Base-by-base conservation (phyloP, 1,284 basidiomycete genomes). In the Erythrobasidium hasegawianum region DNA sequence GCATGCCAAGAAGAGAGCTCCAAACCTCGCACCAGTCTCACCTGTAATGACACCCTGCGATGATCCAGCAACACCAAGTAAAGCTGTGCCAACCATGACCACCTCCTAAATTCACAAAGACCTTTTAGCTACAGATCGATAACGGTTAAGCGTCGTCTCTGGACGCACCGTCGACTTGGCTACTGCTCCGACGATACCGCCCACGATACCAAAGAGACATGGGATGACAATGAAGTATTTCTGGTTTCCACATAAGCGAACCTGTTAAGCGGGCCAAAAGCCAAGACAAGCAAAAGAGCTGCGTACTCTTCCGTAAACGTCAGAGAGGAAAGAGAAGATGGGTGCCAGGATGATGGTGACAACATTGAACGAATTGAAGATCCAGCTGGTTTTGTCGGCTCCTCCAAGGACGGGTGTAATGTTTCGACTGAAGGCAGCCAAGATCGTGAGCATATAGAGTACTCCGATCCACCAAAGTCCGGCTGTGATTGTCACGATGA, bases 21-120 rank as follows among this genome's bases (percentile, higher is more conserved):
- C n/a, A n/a, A n/a, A n/a, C n/a, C n/a, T n/a, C n/a, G n/a, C n/a
- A n/a, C n/a, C n/a, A n/a, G n/a, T n/a, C n/a, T n/a, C n/a, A n/a
- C n/a, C n/a, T n/a, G 55, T 57, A 3, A 40, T 41, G 22, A 65
- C 43, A n/a, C 55, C 62, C 13, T 58, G 40, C 5, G 62, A 38
- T n/a, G 62, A 38, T 27, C 22, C 20, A n/a, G 33, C 62, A 27
- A 65, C 33, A 20, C 62, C 62, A 38, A 65, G 57, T n/a, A 65
- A 40, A 10, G 57, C 57, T 8, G 22, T 39, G 14, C 54, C 61
- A 26, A 54, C 53, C 20, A 64, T 64, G 26, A 29, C 26, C 27
- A 64, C 50, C 24, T 57, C 47, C 62, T 57, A 33, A 33, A 39
- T 33, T 29, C 10, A n/a, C 26, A 13, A 5, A 47, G 16, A 33